Evolutionary conservation across 2,329 filamentous ascomycete species (phyloP).

Genomic region (Decorospora gaudefroyi): DNA sequence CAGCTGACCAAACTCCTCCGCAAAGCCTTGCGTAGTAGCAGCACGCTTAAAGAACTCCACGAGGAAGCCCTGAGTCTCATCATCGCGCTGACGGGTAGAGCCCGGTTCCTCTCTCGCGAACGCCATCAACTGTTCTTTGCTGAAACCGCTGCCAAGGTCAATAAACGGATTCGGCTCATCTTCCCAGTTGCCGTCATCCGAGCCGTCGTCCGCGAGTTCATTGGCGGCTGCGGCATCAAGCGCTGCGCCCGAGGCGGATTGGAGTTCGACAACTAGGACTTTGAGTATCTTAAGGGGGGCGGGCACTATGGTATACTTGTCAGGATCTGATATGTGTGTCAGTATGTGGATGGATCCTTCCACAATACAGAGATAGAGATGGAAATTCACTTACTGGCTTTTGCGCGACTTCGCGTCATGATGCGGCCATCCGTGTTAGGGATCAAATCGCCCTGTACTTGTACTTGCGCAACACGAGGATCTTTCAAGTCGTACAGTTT

Average conservation of each 20-base stretch:
- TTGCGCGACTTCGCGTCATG: constrained; percentile 90
- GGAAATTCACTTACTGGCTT: constrained; percentile 64
- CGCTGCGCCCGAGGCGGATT: constrained; percentile 72
- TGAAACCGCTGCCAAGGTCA: constrained; percentile 67
- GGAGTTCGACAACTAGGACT: constrained; percentile 88
- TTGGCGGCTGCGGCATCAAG: constrained; percentile 64
- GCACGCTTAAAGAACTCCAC: constrained; percentile 74
- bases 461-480: constrained; percentile 73
- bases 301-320: constrained; percentile 84
- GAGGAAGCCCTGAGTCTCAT: constrained; percentile 87
- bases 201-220: constrained; percentile 71
- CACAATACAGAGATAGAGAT: background rate
- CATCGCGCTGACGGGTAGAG: constrained; percentile 69
- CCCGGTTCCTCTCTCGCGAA: constrained; percentile 63
- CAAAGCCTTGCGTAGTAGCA: constrained; percentile 59
- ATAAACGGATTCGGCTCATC: constrained; percentile 74
- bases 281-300: constrained; percentile 95
- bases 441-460: constrained; percentile 90
- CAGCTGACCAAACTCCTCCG: constrained; percentile 59
- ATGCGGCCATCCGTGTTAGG: constrained; percentile 74
- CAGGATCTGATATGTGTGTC: constrained; percentile 66
- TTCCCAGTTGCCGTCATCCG: constrained; percentile 70
- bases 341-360: constrained; percentile 12
- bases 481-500: constrained; percentile 90
- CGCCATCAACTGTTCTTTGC: constrained; percentile 73